These are phyloP conservation scores for Eucalyptus coolabah DNA, from an alignment of 345 rosid genomes.

Conservation along the genomic window DNA sequence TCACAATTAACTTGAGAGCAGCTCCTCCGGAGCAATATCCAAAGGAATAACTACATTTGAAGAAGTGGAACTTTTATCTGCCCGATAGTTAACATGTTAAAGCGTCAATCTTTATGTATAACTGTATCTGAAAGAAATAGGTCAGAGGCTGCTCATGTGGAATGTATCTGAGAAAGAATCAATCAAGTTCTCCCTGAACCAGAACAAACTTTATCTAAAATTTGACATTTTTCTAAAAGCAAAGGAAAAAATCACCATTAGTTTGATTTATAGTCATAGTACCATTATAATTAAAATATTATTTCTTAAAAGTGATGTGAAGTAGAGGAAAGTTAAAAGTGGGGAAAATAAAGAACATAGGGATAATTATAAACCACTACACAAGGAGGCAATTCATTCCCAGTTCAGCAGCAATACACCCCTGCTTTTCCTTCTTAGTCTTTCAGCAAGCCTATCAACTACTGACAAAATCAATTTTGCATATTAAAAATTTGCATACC, in stretches of 20 bases:
- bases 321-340: background rate
- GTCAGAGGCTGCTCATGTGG: background rate
- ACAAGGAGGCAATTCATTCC: background rate
- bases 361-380: background rate
- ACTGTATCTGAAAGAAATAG: background rate
- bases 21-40: background rate
- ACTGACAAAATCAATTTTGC: background rate
- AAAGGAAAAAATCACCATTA: background rate
- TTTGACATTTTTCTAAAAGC: background rate
- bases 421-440: background rate
- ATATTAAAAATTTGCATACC: constrained; percentile 27
- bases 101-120: background rate
- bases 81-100: background rate
- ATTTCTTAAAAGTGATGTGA: background rate
- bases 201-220: background rate
- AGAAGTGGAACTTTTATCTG: background rate
- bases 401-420: background rate
- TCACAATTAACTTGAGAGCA: background rate
- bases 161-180: background rate
- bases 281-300: background rate
- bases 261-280: background rate
- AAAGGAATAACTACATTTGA: background rate
- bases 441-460: background rate
- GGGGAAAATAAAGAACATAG: background rate
- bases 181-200: background rate